Percentiles rank a stretch among this genome's conserved stretches.
phyloP scores from a whole-genome alignment of 2,329 filamentous ascomycete genomes.

The Pseudophaeomoniella oleicola region DNA sequence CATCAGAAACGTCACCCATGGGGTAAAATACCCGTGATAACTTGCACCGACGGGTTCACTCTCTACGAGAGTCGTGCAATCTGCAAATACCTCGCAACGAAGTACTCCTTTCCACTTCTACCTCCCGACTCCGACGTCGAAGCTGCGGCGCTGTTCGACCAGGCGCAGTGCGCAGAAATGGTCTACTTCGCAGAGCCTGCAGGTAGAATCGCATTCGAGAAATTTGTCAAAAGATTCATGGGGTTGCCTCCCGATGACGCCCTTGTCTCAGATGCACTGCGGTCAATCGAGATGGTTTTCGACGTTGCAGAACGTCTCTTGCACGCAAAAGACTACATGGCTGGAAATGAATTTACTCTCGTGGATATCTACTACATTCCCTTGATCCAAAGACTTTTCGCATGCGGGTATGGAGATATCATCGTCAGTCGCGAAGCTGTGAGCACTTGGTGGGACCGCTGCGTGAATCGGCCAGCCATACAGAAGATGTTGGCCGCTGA shows the following conservation, averaged over 20 bases:
- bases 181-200: constrained; percentile 30
- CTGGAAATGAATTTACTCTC: constrained; percentile 28
- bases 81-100: constrained; percentile 30
- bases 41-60: constrained; percentile 25
- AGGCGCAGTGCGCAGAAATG: constrained; percentile 27
- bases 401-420: constrained; percentile 23
- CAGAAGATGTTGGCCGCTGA: constrained; percentile 21
- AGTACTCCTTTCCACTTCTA: constrained; percentile 31
- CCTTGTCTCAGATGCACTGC: constrained; percentile 22
- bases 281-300: constrained; percentile 26
- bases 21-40: constrained; percentile 27
- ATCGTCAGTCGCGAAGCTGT: constrained; percentile 22
- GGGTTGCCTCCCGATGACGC: constrained; percentile 26
- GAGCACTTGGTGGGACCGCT: constrained; percentile 28
- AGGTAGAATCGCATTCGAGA: constrained; percentile 29
- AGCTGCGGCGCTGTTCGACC: constrained; percentile 28
- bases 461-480: constrained; percentile 22
- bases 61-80: constrained; percentile 34
- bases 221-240: constrained; percentile 30
- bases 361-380: constrained; percentile 35
- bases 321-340: constrained; percentile 28
- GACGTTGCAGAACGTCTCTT: constrained; percentile 27
- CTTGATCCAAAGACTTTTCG: constrained; percentile 27
- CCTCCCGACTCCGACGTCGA: constrained; percentile 24
- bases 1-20: constrained; percentile 25